Conservation (phyloP, 805 yeast species). For the Ogataea nitratoaversa region DNA sequence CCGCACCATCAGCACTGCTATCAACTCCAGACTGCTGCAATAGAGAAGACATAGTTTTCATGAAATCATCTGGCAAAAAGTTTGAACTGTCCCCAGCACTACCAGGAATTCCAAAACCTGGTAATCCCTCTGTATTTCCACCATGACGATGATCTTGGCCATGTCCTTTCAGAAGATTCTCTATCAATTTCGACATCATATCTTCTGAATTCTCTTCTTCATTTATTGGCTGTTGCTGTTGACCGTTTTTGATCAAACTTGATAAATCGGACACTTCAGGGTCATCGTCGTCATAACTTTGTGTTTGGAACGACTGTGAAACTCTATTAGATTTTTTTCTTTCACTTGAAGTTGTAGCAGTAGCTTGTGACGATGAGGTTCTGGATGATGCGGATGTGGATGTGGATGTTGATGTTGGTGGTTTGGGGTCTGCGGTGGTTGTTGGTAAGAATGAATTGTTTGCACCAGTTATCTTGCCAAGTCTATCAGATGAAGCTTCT, state of each 20-base stretch:
- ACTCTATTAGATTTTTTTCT: slow-evolving; percentile 10
- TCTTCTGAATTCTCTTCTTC: slow-evolving; percentile 12
- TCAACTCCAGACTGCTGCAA: slow-evolving; percentile 11
- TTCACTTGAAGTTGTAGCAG: neutral
- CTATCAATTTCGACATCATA: slow-evolving; percentile 15
- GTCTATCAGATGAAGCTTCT: slow-evolving; percentile 44
- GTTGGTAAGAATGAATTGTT: slow-evolving; percentile 33
- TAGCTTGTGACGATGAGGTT: neutral
- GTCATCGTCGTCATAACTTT: slow-evolving; percentile 13
- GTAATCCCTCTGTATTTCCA: neutral
- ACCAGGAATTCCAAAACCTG: neutral
- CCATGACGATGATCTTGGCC: slow-evolving; percentile 12
- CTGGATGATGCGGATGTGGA: neutral
- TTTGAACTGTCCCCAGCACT: neutral
- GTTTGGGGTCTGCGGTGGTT: slow-evolving; percentile 27
- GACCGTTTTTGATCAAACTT: slow-evolving; percentile 5
- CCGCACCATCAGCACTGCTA: slow-evolving; percentile 1
- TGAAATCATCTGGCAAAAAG: slow-evolving; percentile 25
- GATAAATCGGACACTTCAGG: slow-evolving; percentile 22
- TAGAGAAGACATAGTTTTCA: slow-evolving; percentile 27
- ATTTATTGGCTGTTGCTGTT: slow-evolving; percentile 7
- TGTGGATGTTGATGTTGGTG: slow-evolving; percentile 5
- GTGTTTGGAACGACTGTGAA: slow-evolving; percentile 9
- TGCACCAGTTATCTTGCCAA: slow-evolving; percentile 45
- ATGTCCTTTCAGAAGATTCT: slow-evolving; percentile 12